phyloP scores from a whole-genome alignment of 1,139 yeast species.

The Saccharomyces pastorianus region DNA sequence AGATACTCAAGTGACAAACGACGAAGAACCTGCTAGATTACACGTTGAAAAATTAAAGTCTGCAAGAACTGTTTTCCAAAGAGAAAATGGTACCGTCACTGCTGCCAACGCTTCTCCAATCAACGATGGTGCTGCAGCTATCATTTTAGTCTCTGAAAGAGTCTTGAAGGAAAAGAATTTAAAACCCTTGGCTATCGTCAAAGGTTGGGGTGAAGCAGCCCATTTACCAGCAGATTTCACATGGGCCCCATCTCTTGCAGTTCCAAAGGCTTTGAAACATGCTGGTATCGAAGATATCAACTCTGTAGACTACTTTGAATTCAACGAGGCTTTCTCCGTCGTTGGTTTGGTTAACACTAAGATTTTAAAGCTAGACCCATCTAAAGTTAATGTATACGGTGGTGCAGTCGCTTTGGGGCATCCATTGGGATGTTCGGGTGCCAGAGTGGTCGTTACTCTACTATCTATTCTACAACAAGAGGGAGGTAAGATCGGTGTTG shows the following conservation, averaged over 20 bases:
- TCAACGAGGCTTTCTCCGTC: slow-evolving; percentile 94
- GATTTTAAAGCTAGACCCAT: slow-evolving; percentile 53
- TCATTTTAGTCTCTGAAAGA: slow-evolving; percentile 71
- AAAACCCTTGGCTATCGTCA: slow-evolving; percentile 78
- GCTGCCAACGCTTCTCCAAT: slow-evolving; percentile 94
- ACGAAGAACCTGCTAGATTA: slow-evolving; percentile 64
- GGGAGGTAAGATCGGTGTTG: slow-evolving; percentile 83
- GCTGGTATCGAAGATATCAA: slow-evolving; percentile 52
- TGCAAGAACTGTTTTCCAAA: slow-evolving; percentile 90
- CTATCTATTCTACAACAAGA: slow-evolving; percentile 72
- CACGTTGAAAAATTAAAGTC: slow-evolving; percentile 65
- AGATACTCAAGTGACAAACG: slow-evolving; percentile 58
- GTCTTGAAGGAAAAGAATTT: slow-evolving; percentile 78
- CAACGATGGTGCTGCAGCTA: slow-evolving; percentile 97
- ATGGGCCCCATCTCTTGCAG: slow-evolving; percentile 86
- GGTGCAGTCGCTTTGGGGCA: slow-evolving; percentile 98
- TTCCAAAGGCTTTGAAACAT: slow-evolving; percentile 90
- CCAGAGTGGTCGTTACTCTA: slow-evolving; percentile 84
- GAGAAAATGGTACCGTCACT: slow-evolving; percentile 87
- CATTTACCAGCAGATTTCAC: slow-evolving; percentile 91
- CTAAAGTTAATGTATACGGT: slow-evolving; percentile 86
- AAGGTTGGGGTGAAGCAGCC: slow-evolving; percentile 98
- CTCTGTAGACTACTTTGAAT: slow-evolving; percentile 59
- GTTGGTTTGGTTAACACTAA: slow-evolving; percentile 89
- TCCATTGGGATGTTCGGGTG: slow-evolving; percentile 97